These are phyloP conservation scores for Peniophora sp. DNA, from an alignment of 1,284 basidiomycete genomes.

Conservation along the genomic window DNA sequence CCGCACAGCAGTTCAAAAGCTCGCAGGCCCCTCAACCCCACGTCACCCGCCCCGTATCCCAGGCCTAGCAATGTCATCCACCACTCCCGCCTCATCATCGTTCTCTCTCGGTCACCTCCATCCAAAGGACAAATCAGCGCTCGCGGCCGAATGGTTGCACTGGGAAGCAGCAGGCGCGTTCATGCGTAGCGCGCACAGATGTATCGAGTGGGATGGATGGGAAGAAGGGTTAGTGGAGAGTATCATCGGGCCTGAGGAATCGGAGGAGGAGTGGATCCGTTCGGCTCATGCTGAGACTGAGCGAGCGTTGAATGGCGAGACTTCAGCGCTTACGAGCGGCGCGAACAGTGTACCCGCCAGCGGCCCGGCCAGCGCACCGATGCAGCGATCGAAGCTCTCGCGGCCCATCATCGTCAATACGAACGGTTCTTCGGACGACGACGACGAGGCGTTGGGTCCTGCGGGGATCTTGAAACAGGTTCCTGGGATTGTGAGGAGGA, in stretches of 20 bases:
- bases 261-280: constrained; percentile 62
- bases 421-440: constrained; percentile 1
- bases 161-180: constrained; percentile 57
- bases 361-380: constrained; percentile 2
- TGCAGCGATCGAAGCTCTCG: constrained; percentile 1
- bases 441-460: constrained; percentile 5
- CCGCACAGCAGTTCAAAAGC: constrained; percentile 47
- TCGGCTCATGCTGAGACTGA: constrained; percentile 22
- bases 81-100: constrained; percentile 9
- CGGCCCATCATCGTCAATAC: neutral
- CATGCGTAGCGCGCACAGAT: constrained; percentile 66
- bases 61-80: neutral
- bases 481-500: constrained; percentile 9
- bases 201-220: constrained; percentile 81
- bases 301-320: neutral
- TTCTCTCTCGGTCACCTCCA: constrained; percentile 8
- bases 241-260: constrained; percentile 62
- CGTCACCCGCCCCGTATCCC: neutral
- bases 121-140: constrained; percentile 21
- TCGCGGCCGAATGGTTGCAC: constrained; percentile 64
- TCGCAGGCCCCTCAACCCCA: constrained; percentile 21
- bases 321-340: neutral
- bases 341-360: constrained; percentile 1
- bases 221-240: constrained; percentile 71
- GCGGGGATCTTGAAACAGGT: constrained; percentile 3